phyloP scores from a whole-genome alignment of 306 rosid genomes.

The Lathyrus aphaca region DNA sequence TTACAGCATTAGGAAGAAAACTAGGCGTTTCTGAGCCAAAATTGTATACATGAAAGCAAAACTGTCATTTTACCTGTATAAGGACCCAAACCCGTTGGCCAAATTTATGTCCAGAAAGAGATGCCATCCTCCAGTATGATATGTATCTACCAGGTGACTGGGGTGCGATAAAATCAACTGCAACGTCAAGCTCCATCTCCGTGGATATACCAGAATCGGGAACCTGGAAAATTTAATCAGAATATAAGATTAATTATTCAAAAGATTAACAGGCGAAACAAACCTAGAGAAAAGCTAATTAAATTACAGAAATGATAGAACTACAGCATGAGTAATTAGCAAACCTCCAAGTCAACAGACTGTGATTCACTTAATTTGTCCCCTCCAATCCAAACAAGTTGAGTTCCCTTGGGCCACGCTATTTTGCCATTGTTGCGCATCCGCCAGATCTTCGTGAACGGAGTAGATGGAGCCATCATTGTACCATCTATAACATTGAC shows the following conservation, averaged over 20 bases:
- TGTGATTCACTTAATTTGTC: conserved; percentile 47
- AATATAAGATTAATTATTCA: conserved; percentile 32
- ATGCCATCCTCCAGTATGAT: conserved; percentile 85
- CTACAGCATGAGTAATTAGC: conserved; percentile 20
- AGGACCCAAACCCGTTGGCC: conserved; percentile 96
- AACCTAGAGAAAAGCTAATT: conserved; percentile 14
- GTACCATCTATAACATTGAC: conserved; percentile 86
- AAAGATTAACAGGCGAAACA: conserved; percentile 12
- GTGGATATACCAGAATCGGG: conserved; percentile 56
- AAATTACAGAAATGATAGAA: conserved; percentile 15
- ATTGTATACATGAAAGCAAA: not conserved
- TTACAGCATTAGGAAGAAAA: conserved; percentile 10
- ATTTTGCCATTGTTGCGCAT: conserved; percentile 74
- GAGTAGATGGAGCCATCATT: conserved; percentile 73
- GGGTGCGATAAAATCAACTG: conserved; percentile 83
- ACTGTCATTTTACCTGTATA: conserved; percentile 59
- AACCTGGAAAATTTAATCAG: conserved; percentile 50
- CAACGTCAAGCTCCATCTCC: conserved; percentile 71
- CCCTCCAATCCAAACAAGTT: conserved; percentile 84
- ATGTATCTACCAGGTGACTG: conserved; percentile 69
- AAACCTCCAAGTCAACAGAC: conserved; percentile 71
- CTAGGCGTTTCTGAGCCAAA: not conserved
- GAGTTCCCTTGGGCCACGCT: conserved; percentile 76
- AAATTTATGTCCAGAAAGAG: conserved; percentile 73
- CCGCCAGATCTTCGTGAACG: conserved; percentile 93